phyloP scores from a whole-genome alignment of 169 alveolate species.

The Cryptosporidium xiaoi region DNA sequence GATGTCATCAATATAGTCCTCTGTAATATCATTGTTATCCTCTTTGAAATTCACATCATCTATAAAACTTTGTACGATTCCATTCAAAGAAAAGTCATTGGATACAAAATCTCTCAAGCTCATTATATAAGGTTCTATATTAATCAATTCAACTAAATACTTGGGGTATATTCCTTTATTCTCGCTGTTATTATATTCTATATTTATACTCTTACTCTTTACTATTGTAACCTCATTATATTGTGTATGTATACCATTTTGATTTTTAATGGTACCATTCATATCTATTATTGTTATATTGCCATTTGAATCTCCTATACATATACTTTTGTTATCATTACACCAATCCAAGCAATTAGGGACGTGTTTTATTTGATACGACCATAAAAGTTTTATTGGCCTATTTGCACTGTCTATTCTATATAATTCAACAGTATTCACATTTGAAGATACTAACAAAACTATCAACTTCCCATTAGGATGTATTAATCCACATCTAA shows the following conservation, averaged over 20 bases:
- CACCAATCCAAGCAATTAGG: conserved; percentile 56
- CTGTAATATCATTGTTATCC: too few species aligned
- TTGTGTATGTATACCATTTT: conserved; percentile 11
- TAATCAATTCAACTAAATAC: conserved; percentile 10
- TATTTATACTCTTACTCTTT: not conserved
- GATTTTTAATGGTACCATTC: conserved; percentile 18
- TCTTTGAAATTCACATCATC: too few species aligned
- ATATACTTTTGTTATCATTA: conserved; percentile 5
- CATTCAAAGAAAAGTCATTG: too few species aligned
- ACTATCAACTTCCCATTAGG: conserved; percentile 55
- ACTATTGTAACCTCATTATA: not conserved
- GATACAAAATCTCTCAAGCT: not conserved
- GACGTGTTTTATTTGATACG: conserved; percentile 27
- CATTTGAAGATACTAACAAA: conserved; percentile 23
- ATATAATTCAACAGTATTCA: conserved; percentile 53
- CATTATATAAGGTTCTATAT: conserved; percentile 29
- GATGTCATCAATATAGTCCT: too few species aligned
- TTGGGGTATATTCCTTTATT: conserved; percentile 15
- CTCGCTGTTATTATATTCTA: not conserved
- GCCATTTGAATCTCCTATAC: conserved; percentile 63
- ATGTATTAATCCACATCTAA: conserved; percentile 33
- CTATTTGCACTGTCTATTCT: conserved; percentile 1
- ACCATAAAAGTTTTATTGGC: conserved; percentile 56
- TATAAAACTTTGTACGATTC: too few species aligned
- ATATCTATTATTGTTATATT: conserved; percentile 32